These are phyloP conservation scores for Penicillium sp. DNA, from an alignment of 2,329 filamentous ascomycete species.

Conservation along the genomic window DNA sequence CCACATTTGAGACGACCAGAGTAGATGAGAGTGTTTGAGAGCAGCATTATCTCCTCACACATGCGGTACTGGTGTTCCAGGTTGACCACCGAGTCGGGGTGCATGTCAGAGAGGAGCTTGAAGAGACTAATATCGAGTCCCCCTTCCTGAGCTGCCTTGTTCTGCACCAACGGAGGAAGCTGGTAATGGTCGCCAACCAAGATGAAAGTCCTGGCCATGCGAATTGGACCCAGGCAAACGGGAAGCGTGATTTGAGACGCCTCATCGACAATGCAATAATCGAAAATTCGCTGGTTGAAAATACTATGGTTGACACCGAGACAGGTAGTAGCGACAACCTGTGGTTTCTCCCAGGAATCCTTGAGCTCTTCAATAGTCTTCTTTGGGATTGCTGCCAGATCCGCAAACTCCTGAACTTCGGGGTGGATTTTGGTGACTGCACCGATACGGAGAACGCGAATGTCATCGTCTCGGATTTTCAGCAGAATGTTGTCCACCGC, in stretches of 20 bases:
- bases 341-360: constrained; percentile 74
- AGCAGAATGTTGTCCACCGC: constrained; percentile 97
- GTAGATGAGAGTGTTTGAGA: constrained; percentile 92
- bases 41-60: constrained; percentile 92
- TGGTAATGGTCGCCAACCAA: constrained; percentile 96
- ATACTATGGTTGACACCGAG: constrained; percentile 83
- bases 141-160: constrained; percentile 76
- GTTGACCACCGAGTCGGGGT: constrained; percentile 82
- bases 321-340: constrained; percentile 91
- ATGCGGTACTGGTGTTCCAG: constrained; percentile 97
- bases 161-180: constrained; percentile 87
- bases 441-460: constrained; percentile 78
- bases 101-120: constrained; percentile 82
- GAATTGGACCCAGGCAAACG: constrained; percentile 87
- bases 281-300: constrained; percentile 83
- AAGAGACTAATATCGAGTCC: constrained; percentile 91
- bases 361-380: constrained; percentile 77
- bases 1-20: constrained; percentile 86
- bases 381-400: constrained; percentile 68
- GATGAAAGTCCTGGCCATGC: constrained; percentile 87
- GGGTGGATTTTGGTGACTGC: constrained; percentile 79
- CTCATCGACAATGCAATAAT: constrained; percentile 98
- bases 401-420: constrained; percentile 79
- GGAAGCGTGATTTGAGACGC: constrained; percentile 96
- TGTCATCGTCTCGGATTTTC: constrained; percentile 75